phyloP scores from a whole-genome alignment of 768 basidiomycete species.

The Xerocomellus intermedius region DNA sequence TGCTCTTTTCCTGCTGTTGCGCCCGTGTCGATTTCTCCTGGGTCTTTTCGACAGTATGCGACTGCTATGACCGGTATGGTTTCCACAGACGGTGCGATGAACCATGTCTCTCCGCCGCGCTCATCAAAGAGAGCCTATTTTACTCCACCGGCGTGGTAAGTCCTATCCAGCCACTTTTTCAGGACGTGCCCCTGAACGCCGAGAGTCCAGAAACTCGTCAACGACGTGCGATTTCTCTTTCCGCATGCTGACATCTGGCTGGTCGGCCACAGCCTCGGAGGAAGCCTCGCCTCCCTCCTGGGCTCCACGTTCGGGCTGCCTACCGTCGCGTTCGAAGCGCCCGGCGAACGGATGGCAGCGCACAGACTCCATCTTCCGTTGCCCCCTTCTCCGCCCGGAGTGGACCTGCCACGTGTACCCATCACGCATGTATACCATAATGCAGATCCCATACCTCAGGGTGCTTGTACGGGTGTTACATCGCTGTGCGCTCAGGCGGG shows the following conservation, averaged over 20 bases:
- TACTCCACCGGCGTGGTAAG: conserved; percentile 84
- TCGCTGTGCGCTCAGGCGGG: conserved; percentile 61
- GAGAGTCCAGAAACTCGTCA: conserved; percentile 47
- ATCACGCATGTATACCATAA: conserved; percentile 60
- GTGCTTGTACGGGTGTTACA: conserved; percentile 48
- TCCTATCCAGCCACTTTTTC: conserved; percentile 9
- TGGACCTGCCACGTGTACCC: conserved; percentile 24
- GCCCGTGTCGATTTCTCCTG: conserved; percentile 87
- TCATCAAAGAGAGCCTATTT: conserved; percentile 88
- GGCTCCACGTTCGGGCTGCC: conserved; percentile 66
- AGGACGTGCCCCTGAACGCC: conserved; percentile 9
- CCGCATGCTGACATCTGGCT: conserved; percentile 63
- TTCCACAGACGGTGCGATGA: conserved; percentile 72
- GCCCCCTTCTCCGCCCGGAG: conserved; percentile 40
- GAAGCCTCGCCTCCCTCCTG: conserved; percentile 60
- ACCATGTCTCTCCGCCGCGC: conserved; percentile 77
- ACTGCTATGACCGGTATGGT: conserved; percentile 61
- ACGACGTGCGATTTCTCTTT: conserved; percentile 55
- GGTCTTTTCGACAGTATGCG: conserved; percentile 82
- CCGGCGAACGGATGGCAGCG: conserved; percentile 62
- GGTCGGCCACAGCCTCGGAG: conserved; percentile 61
- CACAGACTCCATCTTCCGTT: conserved; percentile 60
- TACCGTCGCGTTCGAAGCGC: conserved; percentile 62
- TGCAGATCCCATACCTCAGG: conserved; percentile 70
- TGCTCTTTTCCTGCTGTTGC: conserved; percentile 92